Evolutionary conservation across 2,329 filamentous ascomycete genomes (phyloP), one percentile per base, ranked within the genome.

Genomic region (Aspergillus sp.): DNA sequence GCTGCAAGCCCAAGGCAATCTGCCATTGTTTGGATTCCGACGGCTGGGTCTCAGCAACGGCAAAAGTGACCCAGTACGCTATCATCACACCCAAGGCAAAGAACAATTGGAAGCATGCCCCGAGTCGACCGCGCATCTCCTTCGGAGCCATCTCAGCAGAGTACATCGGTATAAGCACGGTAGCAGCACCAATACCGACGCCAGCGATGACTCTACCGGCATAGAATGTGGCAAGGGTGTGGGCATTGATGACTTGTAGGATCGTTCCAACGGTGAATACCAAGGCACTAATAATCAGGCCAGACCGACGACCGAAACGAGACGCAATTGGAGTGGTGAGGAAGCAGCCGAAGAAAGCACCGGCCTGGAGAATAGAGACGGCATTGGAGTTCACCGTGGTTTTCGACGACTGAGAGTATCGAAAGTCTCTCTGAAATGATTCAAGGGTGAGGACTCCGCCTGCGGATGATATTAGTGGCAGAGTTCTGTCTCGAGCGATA

Each of bases 301-400:
- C 75, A 54, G 69, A 73, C 50, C 77, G 77, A 31, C 83, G 78
- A 9, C 82, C 83, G 34, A 79, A 73, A 25, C 72, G 71, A 31
- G 80, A 75, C 7, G 79, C 81, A 22, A 84, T 60, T 0, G 81
- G 80, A 59, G 79, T 81, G 54, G 82, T 80, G 57, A 77, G 66
- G 59, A 84, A 80, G 60, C 81, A 82, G 49, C 81, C 81, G 58
- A 83, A 80, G 66, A 85, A 85, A 43, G 81, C 81, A 23, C 82
- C 82, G 1, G 80, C 79, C 57, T 83, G 81, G 7, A 84, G 79
- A 4, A 84, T 77, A 0, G 78, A 78, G 22, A 83, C 80, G 41
- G 80, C 79, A 53, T 83, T 80, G 4, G 81, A 81, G 61, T 79
- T 81, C 63, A 80, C 72, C 3, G 72, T 74, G 1, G 79, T 81